Evolutionary conservation across 2,329 filamentous ascomycete species (phyloP).

Genomic region (Neofusicoccum kwambonambiense): DNA sequence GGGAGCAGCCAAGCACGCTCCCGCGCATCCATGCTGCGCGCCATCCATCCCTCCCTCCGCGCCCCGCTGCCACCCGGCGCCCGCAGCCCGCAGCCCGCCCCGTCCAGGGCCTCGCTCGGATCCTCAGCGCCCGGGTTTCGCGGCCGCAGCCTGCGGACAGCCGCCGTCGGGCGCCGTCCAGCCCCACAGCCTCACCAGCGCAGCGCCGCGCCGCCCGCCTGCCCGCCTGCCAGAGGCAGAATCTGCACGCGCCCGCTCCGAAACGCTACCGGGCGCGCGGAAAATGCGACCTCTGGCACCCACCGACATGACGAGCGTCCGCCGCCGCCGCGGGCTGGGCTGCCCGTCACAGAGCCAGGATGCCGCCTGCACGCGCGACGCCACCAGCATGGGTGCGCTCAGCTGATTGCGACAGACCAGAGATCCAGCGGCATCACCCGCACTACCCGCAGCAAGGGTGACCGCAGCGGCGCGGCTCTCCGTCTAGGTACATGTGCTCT

Average conservation of each 20-base stretch:
- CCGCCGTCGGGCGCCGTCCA: too few species aligned
- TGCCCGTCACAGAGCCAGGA: slow-evolving; percentile 9
- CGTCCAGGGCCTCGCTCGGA: too few species aligned
- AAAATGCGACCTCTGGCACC: slow-evolving; percentile 3
- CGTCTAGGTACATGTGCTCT: slow-evolving; percentile 10
- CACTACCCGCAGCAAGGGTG: slow-evolving; percentile 17
- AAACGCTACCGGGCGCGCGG: slow-evolving; percentile 11
- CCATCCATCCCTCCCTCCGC: neutral
- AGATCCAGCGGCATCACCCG: slow-evolving; percentile 17
- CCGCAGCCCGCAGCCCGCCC: neutral
- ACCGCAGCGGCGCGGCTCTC: slow-evolving; percentile 16
- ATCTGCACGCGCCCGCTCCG: slow-evolving; percentile 18
- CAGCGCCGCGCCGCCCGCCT: neutral
- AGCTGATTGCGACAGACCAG: slow-evolving; percentile 12
- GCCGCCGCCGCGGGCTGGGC: slow-evolving; percentile 1
- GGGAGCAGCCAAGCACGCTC: neutral
- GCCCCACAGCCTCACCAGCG: too few species aligned
- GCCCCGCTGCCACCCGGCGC: neutral
- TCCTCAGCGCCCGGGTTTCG: neutral
- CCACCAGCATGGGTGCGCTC: slow-evolving; percentile 16
- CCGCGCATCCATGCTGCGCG: slow-evolving; percentile 2
- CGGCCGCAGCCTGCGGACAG: neutral
- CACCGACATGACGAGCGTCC: slow-evolving; percentile 13
- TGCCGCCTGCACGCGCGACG: slow-evolving; percentile 7
- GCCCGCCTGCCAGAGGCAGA: neutral